Evolutionary conservation across 179 eudicot genomes (phyloP).

Genomic region (Silene vulgaris): DNA sequence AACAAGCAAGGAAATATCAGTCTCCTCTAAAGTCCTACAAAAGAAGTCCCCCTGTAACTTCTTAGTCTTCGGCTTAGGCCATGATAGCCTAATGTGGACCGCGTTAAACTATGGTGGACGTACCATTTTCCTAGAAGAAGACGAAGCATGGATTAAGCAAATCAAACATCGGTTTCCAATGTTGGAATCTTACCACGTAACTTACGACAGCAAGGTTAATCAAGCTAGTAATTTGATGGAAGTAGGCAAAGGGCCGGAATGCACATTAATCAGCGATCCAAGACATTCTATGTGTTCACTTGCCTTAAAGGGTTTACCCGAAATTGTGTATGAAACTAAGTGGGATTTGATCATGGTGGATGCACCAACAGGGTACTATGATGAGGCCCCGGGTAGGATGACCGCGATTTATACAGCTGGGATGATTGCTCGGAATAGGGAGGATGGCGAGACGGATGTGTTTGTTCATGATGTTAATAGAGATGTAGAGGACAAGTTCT

Average conservation of each 20-base stretch:
- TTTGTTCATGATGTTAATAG: slow-evolving; percentile 94
- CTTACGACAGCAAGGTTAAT: slow-evolving; percentile 62
- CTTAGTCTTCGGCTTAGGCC: slow-evolving; percentile 83
- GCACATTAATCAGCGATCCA: slow-evolving; percentile 43
- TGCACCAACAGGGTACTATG: slow-evolving; percentile 85
- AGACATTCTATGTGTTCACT: slow-evolving; percentile 69
- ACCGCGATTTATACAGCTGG: slow-evolving; percentile 85
- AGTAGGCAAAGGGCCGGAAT: slow-evolving; percentile 52
- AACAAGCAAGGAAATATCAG: slow-evolving; percentile 66
- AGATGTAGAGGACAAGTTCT: slow-evolving; percentile 72
- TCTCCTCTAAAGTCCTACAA: slow-evolving; percentile 46
- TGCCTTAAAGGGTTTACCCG: slow-evolving; percentile 62
- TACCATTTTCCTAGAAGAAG: slow-evolving; percentile 85
- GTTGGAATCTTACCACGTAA: slow-evolving; percentile 63
- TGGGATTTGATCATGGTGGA: slow-evolving; percentile 99
- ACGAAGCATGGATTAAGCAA: slow-evolving; percentile 68
- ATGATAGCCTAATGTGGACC: slow-evolving; percentile 90
- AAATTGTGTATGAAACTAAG: slow-evolving; percentile 55
- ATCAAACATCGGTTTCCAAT: slow-evolving; percentile 57
- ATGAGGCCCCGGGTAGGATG: slow-evolving; percentile 90
- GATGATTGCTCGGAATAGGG: slow-evolving; percentile 73
- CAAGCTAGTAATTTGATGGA: slow-evolving; percentile 60
- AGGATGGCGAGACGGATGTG: slow-evolving; percentile 61
- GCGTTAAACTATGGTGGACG: slow-evolving; percentile 70
- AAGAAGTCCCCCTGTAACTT: slow-evolving; percentile 81